phyloP scores from a whole-genome alignment of 176 grass and related monocot genomes.

The Lolium rigidum region DNA sequence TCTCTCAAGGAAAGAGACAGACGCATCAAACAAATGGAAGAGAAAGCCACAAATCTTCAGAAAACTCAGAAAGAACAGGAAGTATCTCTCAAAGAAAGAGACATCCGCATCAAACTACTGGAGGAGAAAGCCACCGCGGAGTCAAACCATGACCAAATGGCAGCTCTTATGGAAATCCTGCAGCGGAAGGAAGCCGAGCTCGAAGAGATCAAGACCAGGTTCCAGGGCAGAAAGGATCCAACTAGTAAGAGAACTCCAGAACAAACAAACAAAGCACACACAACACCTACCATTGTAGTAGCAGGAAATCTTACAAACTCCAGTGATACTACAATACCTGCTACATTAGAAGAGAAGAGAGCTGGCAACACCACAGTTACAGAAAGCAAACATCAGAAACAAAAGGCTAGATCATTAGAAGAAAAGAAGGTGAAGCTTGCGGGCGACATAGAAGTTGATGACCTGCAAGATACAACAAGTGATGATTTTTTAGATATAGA shows the following conservation, averaged over 20 bases:
- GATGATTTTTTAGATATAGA: conserved; percentile 44
- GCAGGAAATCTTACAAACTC: conserved; percentile 26
- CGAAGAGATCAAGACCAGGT: conserved; percentile 70
- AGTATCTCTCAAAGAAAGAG: conserved; percentile 56
- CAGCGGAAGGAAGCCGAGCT: conserved; percentile 76
- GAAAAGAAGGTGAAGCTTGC: conserved; percentile 50
- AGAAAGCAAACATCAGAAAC: conserved; percentile 30
- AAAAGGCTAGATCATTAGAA: conserved; percentile 48
- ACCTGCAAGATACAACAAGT: conserved; percentile 19
- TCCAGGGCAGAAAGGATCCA: conserved; percentile 25
- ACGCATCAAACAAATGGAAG: conserved; percentile 64
- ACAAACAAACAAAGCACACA: conserved; percentile 34
- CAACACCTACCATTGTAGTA: not conserved
- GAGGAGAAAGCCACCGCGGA: conserved; percentile 31
- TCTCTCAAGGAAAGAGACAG: conserved; percentile 61
- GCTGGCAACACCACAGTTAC: conserved; percentile 33
- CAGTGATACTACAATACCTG: conserved; percentile 1
- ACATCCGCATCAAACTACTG: conserved; percentile 54
- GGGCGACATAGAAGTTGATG: conserved; percentile 46
- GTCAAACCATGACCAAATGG: conserved; percentile 48
- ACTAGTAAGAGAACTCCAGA: conserved; percentile 34
- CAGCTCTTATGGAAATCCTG: conserved; percentile 67
- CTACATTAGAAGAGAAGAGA: conserved; percentile 37
- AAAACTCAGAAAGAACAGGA: conserved; percentile 71
- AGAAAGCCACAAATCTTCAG: conserved; percentile 45